Evolutionary conservation across 306 rosid genomes (phyloP).

Genomic region (Pachyrhizus erosus): DNA sequence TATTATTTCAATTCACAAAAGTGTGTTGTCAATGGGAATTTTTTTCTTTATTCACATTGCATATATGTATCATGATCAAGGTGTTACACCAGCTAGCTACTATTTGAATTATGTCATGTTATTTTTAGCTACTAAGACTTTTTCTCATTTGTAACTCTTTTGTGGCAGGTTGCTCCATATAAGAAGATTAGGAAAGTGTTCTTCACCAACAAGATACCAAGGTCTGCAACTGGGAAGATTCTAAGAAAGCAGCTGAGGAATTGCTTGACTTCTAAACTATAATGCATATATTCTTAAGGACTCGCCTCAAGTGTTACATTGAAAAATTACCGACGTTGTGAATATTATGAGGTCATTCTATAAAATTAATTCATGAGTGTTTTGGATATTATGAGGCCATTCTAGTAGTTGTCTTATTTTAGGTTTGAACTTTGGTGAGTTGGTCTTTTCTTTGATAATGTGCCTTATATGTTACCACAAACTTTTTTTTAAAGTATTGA

Average conservation of each 20-base stretch:
- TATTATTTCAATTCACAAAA: slow-evolving; percentile 38
- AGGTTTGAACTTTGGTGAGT: background rate
- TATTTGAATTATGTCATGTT: background rate
- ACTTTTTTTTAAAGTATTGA: too few species aligned
- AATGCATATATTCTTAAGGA: background rate
- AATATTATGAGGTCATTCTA: background rate
- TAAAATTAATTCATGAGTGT: too few species aligned
- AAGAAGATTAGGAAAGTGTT: slow-evolving; percentile 81
- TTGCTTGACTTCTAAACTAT: slow-evolving; percentile 60
- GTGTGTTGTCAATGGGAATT: background rate
- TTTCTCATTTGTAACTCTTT: background rate
- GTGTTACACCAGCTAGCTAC: background rate
- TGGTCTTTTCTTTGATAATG: background rate
- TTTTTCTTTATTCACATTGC: slow-evolving; percentile 32
- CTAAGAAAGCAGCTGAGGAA: slow-evolving; percentile 66
- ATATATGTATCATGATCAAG: background rate
- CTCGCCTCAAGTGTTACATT: background rate
- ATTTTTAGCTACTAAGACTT: background rate
- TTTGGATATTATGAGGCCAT: background rate
- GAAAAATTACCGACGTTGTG: background rate
- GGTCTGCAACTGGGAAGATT: slow-evolving; percentile 86
- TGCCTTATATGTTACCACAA: too few species aligned
- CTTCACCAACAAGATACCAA: slow-evolving; percentile 70
- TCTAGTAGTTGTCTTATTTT: background rate
- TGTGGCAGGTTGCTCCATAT: slow-evolving; percentile 77